phyloP scores from a whole-genome alignment of 2,329 filamentous ascomycete species.

The Fonsecaea pedrosoi region DNA sequence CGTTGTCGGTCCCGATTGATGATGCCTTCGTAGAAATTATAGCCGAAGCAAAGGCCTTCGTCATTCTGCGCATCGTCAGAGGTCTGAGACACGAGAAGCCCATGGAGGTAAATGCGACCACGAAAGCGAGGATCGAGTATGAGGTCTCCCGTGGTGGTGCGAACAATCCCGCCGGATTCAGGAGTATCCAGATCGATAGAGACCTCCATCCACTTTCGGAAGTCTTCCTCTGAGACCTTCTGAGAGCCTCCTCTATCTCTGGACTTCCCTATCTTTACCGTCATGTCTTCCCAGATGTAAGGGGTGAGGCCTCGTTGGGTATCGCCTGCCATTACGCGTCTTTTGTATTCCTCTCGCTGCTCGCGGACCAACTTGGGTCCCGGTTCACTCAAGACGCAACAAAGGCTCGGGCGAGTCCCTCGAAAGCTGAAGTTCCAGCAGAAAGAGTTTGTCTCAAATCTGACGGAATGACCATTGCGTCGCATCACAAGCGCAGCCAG shows the following conservation, averaged over 20 bases:
- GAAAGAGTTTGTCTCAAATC: constrained; percentile 34
- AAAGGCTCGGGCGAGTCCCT: constrained; percentile 2
- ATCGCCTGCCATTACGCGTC: background rate
- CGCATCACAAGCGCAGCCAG: constrained; percentile 41
- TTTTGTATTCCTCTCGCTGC: background rate
- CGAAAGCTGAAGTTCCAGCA: constrained; percentile 39
- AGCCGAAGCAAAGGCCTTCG: constrained; percentile 20
- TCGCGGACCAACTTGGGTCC: background rate
- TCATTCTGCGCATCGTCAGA: constrained; percentile 1
- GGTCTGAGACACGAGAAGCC: constrained; percentile 22
- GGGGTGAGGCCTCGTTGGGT: background rate
- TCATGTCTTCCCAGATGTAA: constrained; percentile 34
- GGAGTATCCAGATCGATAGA: constrained; percentile 30
- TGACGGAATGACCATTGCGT: constrained; percentile 35
- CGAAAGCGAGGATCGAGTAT: constrained; percentile 22
- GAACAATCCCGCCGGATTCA: constrained; percentile 16
- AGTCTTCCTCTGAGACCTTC: constrained; percentile 18
- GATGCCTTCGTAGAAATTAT: constrained; percentile 27
- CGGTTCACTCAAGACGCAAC: constrained; percentile 10
- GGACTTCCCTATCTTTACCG: constrained; percentile 25
- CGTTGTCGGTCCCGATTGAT: constrained; percentile 29
- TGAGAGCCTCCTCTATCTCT: background rate
- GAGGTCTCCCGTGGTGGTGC: constrained; percentile 23
- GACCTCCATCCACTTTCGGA: constrained; percentile 31
- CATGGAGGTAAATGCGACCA: constrained; percentile 31